These are phyloP conservation scores for Uronychia setigera DNA, from an alignment of 73 alveolate genomes.

Conservation along the genomic window DNA sequence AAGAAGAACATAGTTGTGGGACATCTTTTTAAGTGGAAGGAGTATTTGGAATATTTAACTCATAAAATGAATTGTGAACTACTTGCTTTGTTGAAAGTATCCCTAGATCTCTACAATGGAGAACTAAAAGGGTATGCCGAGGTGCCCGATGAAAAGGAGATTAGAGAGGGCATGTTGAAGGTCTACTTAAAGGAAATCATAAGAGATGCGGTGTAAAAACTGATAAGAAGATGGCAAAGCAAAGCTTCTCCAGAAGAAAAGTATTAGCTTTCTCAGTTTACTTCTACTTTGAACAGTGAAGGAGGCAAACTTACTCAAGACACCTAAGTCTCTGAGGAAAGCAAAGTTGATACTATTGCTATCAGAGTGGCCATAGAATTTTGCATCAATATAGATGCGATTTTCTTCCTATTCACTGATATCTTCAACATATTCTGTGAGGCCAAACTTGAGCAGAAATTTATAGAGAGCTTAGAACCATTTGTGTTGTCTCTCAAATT, in stretches of 20 bases:
- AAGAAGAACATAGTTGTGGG: conserved; percentile 43
- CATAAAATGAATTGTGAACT: conserved; percentile 50
- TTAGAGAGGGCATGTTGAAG: conserved; percentile 46
- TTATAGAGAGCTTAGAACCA: conserved; percentile 61
- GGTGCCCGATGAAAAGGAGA: conserved; percentile 66
- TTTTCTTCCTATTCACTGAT: conserved; percentile 41
- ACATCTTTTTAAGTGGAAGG: conserved; percentile 58
- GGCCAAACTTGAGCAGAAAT: conserved; percentile 46
- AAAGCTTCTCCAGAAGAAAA: too few species aligned
- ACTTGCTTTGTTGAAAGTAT: conserved; percentile 51
- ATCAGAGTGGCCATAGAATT: conserved; percentile 64
- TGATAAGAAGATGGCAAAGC: conserved; percentile 1
- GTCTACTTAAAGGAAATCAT: conserved; percentile 57
- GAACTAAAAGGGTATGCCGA: conserved; percentile 63
- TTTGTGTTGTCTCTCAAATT: conserved; percentile 49
- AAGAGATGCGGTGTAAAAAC: conserved; percentile 32
- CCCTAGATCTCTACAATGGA: conserved; percentile 65
- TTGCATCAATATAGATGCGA: conserved; percentile 38
- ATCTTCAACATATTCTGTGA: conserved; percentile 51
- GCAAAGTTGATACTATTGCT: conserved; percentile 50
- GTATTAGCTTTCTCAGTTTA: conserved; percentile 21
- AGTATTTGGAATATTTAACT: conserved; percentile 50
- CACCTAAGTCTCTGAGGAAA: not conserved
- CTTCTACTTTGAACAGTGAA: conserved; percentile 12
- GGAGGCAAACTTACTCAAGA: not conserved